Evolutionary conservation across 1,284 basidiomycete genomes (phyloP).

Genomic region (Leccinum cinnamomeum): DNA sequence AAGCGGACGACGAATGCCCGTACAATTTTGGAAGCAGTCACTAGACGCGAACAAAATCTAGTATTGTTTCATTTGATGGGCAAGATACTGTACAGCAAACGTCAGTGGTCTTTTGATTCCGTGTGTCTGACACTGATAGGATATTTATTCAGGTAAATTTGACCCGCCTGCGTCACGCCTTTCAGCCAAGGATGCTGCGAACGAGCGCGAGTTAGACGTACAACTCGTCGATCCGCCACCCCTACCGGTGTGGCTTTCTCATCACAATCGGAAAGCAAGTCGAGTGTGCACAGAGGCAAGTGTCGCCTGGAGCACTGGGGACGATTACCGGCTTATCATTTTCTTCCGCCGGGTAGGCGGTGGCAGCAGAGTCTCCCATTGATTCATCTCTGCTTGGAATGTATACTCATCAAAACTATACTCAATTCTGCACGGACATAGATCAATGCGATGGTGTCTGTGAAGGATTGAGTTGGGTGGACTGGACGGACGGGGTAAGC

Average conservation of each 20-base stretch:
- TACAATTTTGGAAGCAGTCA: conserved; percentile 65
- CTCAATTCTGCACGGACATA: conserved; percentile 76
- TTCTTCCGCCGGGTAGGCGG: conserved; percentile 42
- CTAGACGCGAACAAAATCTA: conserved; percentile 82
- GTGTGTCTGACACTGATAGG: conserved; percentile 10
- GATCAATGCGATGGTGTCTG: conserved; percentile 73
- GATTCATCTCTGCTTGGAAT: conserved; percentile 86
- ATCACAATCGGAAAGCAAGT: conserved; percentile 68
- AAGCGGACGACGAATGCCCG: conserved; percentile 24
- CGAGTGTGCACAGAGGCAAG: conserved; percentile 82
- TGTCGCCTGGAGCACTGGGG: neutral
- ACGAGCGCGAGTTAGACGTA: conserved; percentile 56
- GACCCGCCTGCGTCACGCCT: conserved; percentile 58
- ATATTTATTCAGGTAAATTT: conserved; percentile 57
- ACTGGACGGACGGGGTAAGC: conserved; percentile 73
- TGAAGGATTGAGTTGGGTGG: conserved; percentile 82
- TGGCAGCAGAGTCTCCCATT: conserved; percentile 87
- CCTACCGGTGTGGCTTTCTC: conserved; percentile 56
- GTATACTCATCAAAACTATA: conserved; percentile 90
- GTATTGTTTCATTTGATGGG: conserved; percentile 92
- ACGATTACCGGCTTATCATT: neutral
- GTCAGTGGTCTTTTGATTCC: conserved; percentile 39
- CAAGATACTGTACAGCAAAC: conserved; percentile 94
- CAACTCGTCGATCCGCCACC: conserved; percentile 43
- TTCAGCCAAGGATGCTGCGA: conserved; percentile 54